Conservation (phyloP, 805 yeast genomes). For the Yamadazyma olivae region DNA sequence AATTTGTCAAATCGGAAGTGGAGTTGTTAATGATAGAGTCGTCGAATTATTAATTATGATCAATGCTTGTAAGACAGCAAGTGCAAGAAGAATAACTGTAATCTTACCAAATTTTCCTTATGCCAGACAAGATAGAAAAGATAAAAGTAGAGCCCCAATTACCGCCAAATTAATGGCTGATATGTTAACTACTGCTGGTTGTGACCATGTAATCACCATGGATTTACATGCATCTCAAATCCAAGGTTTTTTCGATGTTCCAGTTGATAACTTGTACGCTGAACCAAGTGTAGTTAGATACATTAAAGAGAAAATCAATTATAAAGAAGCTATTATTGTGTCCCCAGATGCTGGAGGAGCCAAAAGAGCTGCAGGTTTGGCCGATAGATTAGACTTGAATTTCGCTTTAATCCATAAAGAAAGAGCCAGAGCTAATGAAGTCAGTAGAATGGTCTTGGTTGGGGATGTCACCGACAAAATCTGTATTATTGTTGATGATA, state of each 20-base stretch:
- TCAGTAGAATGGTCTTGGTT: constrained; percentile 89
- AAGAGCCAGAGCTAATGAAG: constrained; percentile 92
- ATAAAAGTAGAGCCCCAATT: constrained; percentile 93
- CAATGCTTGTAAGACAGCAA: constrained; percentile 94
- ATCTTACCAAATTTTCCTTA: constrained; percentile 95
- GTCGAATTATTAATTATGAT: constrained; percentile 88
- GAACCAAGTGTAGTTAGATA: constrained; percentile 88
- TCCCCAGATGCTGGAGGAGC: constrained; percentile 99
- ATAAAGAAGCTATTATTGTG: constrained; percentile 68
- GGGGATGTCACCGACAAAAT: constrained; percentile 87
- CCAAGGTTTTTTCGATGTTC: constrained; percentile 93
- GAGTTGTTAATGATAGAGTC: constrained; percentile 77
- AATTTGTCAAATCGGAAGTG: constrained; percentile 76
- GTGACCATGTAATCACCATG: constrained; percentile 94
- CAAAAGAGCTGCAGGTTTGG: constrained; percentile 90
- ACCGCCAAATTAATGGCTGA: constrained; percentile 94
- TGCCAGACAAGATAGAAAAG: constrained; percentile 97
- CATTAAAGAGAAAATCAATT: constrained; percentile 60
- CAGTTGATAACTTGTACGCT: constrained; percentile 93
- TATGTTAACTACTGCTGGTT: constrained; percentile 88
- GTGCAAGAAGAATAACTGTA: constrained; percentile 91
- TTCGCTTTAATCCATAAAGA: constrained; percentile 97
- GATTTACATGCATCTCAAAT: constrained; percentile 97
- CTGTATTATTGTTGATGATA: constrained; percentile 89
- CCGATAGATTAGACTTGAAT: constrained; percentile 86